phyloP scores from a whole-genome alignment of 495 filamentous ascomycete genomes.

The Hyaloscypha hepaticicola region DNA sequence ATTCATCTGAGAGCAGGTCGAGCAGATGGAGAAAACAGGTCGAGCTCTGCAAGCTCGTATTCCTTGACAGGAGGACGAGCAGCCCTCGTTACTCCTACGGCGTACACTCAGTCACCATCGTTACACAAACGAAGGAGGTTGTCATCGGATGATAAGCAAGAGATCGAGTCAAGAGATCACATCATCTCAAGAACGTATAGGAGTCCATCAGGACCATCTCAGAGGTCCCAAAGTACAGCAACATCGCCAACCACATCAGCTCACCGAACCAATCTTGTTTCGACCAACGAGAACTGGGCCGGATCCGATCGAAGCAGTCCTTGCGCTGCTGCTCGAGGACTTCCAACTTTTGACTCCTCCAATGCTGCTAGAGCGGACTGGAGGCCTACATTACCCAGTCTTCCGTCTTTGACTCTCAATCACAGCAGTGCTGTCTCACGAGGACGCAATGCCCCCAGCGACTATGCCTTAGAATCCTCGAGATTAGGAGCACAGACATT shows the following conservation, averaged over 20 bases:
- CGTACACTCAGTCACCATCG: slow-evolving; percentile 40
- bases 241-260: slow-evolving; percentile 19
- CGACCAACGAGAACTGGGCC: slow-evolving; percentile 33
- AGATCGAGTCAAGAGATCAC: slow-evolving; percentile 29
- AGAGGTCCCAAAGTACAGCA: slow-evolving; percentile 14
- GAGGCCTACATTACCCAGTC: slow-evolving; percentile 35
- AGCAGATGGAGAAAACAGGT: slow-evolving; percentile 25
- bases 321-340: slow-evolving; percentile 25
- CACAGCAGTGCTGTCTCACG: slow-evolving; percentile 16
- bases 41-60: slow-evolving; percentile 30
- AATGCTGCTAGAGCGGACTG: slow-evolving; percentile 25
- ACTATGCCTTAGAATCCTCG: slow-evolving; percentile 30
- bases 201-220: slow-evolving; percentile 27
- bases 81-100: slow-evolving; percentile 32
- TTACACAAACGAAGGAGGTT: slow-evolving; percentile 39
- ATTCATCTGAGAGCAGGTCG: slow-evolving; percentile 28
- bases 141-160: slow-evolving; percentile 34
- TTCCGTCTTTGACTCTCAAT: slow-evolving; percentile 35
- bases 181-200: slow-evolving; percentile 38
- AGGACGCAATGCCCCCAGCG: slow-evolving; percentile 25
- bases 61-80: slow-evolving; percentile 26
- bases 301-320: slow-evolving; percentile 33
- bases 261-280: slow-evolving; percentile 30
- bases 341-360: slow-evolving; percentile 28
- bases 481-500: slow-evolving; percentile 28